Evolutionary conservation across 495 filamentous ascomycete genomes (phyloP).

Genomic region (Polyplosphaeria fusca): DNA sequence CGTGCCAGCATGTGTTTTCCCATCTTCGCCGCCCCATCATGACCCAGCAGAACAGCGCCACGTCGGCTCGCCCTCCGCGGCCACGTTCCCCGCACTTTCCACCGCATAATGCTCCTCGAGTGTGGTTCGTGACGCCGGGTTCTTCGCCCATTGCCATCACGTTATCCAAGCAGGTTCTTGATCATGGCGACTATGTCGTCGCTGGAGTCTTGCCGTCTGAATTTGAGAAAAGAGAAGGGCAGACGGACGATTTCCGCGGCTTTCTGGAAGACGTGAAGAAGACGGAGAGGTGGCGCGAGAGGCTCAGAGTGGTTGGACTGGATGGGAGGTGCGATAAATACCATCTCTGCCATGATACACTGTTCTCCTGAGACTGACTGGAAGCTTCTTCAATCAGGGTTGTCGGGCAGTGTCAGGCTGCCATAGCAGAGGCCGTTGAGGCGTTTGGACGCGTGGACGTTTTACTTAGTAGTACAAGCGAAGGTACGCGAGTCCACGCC

Average conservation of each 20-base stretch:
- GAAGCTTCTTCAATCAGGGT: conserved; percentile 20
- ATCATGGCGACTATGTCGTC: conserved; percentile 81
- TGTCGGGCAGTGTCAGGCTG: conserved; percentile 64
- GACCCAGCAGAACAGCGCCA: conserved; percentile 25
- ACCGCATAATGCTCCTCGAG: conserved; percentile 56
- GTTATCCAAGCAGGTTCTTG: conserved; percentile 70
- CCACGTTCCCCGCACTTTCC: conserved; percentile 51
- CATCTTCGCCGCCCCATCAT: neutral
- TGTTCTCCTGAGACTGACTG: conserved; percentile 10
- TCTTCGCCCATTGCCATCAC: conserved; percentile 74
- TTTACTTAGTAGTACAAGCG: conserved; percentile 79
- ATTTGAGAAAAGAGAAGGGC: conserved; percentile 53
- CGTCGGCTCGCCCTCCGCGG: conserved; percentile 33
- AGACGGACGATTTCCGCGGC: conserved; percentile 48
- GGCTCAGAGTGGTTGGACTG: conserved; percentile 42
- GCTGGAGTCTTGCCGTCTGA: conserved; percentile 64
- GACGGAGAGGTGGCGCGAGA: conserved; percentile 40
- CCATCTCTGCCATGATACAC: conserved; percentile 13
- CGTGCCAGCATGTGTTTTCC: neutral
- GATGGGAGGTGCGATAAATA: conserved; percentile 35
- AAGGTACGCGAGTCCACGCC: conserved; percentile 56
- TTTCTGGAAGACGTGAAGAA: conserved; percentile 54
- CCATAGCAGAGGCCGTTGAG: conserved; percentile 79
- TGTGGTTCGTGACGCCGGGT: conserved; percentile 87
- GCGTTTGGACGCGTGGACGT: conserved; percentile 87